Evolutionary conservation across 2,329 filamentous ascomycete species (phyloP).

Genomic region (Verticillium alfalfae): DNA sequence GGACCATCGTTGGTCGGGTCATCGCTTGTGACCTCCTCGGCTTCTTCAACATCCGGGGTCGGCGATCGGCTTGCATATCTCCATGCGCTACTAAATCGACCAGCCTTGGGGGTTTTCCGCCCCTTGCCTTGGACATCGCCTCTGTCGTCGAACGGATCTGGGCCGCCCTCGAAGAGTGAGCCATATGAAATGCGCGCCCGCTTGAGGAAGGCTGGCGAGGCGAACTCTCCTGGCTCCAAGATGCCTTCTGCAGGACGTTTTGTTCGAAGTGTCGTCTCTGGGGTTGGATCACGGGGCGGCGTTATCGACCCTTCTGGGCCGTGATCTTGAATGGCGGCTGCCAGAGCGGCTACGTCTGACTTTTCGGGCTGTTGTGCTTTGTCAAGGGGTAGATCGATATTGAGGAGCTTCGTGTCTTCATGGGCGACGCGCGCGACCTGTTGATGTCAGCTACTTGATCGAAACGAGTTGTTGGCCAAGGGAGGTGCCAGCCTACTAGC

Average conservation of each 20-base stretch:
- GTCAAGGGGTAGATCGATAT: constrained; percentile 40
- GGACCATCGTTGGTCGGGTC: not conserved
- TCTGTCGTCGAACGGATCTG: constrained; percentile 68
- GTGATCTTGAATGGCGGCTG: not conserved
- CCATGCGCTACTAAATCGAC: constrained; percentile 65
- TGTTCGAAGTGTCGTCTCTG: constrained; percentile 15
- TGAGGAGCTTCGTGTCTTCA: constrained; percentile 38
- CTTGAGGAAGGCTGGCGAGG: constrained; percentile 77
- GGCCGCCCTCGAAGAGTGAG: constrained; percentile 56
- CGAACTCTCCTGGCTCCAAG: constrained; percentile 50
- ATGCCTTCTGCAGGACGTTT: constrained; percentile 27
- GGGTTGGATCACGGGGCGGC: constrained; percentile 2
- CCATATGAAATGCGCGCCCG: constrained; percentile 65
- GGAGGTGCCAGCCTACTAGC: constrained; percentile 24
- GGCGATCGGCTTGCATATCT: constrained; percentile 66
- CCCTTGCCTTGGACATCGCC: constrained; percentile 53
- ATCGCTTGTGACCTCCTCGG: constrained; percentile 9
- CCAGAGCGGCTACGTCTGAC: not conserved
- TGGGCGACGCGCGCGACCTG: not conserved
- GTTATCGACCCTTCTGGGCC: not conserved
- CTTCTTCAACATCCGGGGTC: constrained; percentile 54
- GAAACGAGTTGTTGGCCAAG: not conserved
- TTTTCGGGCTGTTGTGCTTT: not conserved
- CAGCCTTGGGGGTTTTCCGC: constrained; percentile 66
- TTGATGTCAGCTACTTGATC: not conserved